Conservation (phyloP, 805 yeast genomes). For the Ascoidea tarda region DNA sequence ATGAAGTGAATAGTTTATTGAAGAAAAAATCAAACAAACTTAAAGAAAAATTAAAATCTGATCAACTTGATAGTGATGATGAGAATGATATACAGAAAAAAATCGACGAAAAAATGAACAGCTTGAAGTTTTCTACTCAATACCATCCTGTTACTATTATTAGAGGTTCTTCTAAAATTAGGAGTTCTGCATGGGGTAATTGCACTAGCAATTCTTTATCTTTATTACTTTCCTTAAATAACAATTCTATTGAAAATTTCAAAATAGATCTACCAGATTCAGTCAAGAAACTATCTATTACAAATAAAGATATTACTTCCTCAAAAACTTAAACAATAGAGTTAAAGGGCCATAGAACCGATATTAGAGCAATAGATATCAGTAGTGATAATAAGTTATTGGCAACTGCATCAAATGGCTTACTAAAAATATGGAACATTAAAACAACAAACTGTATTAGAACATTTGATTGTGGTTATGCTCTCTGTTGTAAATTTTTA, state of each 20-base stretch:
- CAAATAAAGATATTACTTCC: slow-evolving; percentile 23
- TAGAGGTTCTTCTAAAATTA: slow-evolving; percentile 50
- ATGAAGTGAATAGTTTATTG: slow-evolving; percentile 68
- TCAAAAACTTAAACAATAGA: slow-evolving; percentile 48
- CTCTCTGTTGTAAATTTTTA: slow-evolving; percentile 63
- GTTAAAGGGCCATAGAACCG: slow-evolving; percentile 78
- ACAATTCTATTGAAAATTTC: slow-evolving; percentile 66
- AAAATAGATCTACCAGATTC: slow-evolving; percentile 41
- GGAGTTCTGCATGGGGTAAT: slow-evolving; percentile 47
- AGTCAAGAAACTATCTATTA: slow-evolving; percentile 31
- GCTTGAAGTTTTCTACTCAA: slow-evolving; percentile 36
- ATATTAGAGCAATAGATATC: slow-evolving; percentile 70
- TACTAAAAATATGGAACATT: slow-evolving; percentile 79
- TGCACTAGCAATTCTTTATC: slow-evolving; percentile 35
- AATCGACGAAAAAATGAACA: slow-evolving; percentile 31
- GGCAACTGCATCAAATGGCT: slow-evolving; percentile 86
- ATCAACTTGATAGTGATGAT: slow-evolving; percentile 23
- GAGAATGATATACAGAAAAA: slow-evolving; percentile 20
- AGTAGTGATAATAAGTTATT: slow-evolving; percentile 69
- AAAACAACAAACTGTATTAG: slow-evolving; percentile 63
- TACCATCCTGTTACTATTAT: slow-evolving; percentile 58
- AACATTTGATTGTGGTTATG: slow-evolving; percentile 81
- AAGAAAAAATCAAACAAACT: slow-evolving; percentile 68
- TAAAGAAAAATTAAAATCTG: slow-evolving; percentile 48
- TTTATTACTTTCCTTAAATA: slow-evolving; percentile 48